Percentiles rank a stretch among this genome's conserved stretches.
These are phyloP conservation scores for Russula foetens DNA, from an alignment of 768 basidiomycete genomes.

Conservation along the genomic window DNA sequence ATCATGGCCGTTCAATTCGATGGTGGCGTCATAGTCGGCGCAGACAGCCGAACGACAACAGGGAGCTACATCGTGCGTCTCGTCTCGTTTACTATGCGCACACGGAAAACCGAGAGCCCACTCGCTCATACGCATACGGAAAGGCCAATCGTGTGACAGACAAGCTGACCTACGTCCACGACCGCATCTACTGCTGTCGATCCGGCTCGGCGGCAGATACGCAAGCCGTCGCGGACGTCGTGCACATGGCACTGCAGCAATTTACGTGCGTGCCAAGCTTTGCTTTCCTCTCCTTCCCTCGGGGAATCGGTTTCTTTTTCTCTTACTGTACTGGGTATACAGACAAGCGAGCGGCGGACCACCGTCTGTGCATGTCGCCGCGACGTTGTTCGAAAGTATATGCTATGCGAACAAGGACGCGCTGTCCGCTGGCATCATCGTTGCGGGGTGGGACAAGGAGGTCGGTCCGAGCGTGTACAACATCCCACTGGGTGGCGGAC, in stretches of 20 bases:
- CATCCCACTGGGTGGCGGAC: slow-evolving; percentile 91
- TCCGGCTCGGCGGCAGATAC: slow-evolving; percentile 98
- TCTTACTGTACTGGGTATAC: background rate
- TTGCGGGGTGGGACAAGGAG: slow-evolving; percentile 95
- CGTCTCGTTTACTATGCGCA: background rate
- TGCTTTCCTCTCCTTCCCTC: background rate
- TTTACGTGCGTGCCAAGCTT: slow-evolving; percentile 42
- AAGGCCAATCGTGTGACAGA: slow-evolving; percentile 98
- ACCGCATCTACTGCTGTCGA: slow-evolving; percentile 98
- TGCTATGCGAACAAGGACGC: slow-evolving; percentile 93
- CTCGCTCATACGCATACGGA: background rate
- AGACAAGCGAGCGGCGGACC: slow-evolving; percentile 48
- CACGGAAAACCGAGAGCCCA: background rate
- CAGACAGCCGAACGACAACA: slow-evolving; percentile 94
- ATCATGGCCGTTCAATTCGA: slow-evolving; percentile 99
- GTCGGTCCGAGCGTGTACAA: slow-evolving; percentile 91
- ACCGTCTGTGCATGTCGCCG: slow-evolving; percentile 76
- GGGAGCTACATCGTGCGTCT: slow-evolving; percentile 86
- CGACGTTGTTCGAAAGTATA: slow-evolving; percentile 73
- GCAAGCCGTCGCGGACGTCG: slow-evolving; percentile 89
- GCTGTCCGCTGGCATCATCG: slow-evolving; percentile 90
- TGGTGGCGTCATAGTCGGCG: slow-evolving; percentile 91
- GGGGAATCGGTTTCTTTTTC: background rate
- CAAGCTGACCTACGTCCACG: slow-evolving; percentile 93
- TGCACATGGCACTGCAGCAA: slow-evolving; percentile 76